phyloP scores from a whole-genome alignment of 768 basidiomycete species.

The Boletellus emodensis region DNA sequence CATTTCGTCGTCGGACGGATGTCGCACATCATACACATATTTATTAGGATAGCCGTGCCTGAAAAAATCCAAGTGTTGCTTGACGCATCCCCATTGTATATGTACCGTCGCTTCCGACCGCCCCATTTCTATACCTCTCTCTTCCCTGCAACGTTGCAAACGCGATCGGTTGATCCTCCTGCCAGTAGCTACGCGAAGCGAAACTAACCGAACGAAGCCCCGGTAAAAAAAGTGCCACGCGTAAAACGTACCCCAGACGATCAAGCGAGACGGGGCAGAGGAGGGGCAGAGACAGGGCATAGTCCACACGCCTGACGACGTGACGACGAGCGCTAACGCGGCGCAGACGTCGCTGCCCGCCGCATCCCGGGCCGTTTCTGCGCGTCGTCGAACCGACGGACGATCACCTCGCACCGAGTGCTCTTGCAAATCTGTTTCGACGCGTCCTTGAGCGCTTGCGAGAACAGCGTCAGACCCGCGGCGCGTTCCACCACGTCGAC shows the following conservation, averaged over 20 bases:
- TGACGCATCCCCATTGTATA: slow-evolving; percentile 17
- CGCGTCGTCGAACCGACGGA: slow-evolving; percentile 88
- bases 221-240: too few relatives aligned
- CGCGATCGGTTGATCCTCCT: neutral
- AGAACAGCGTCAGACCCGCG: slow-evolving; percentile 84
- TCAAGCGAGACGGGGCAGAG: too few relatives aligned
- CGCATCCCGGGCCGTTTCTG: slow-evolving; percentile 59
- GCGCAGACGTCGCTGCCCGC: slow-evolving; percentile 47
- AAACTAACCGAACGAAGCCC: neutral
- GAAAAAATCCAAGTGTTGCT: slow-evolving; percentile 24
- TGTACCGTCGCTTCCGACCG: neutral
- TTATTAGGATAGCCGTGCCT: slow-evolving; percentile 21
- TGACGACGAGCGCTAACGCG: slow-evolving; percentile 13
- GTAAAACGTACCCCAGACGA: too few relatives aligned
- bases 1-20: neutral
- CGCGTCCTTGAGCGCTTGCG: slow-evolving; percentile 65
- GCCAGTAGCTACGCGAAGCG: neutral
- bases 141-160: neutral
- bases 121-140: neutral
- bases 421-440: slow-evolving; percentile 88
- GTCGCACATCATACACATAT: slow-evolving; percentile 12
- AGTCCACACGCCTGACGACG: too few relatives aligned
- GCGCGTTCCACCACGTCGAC: slow-evolving; percentile 92
- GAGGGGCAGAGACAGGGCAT: too few relatives aligned
- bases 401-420: slow-evolving; percentile 82